Evolutionary conservation across 331 rosid genomes (phyloP), one percentile per base, ranked within the genome.

Genomic region (Pyracantha coccinea): DNA sequence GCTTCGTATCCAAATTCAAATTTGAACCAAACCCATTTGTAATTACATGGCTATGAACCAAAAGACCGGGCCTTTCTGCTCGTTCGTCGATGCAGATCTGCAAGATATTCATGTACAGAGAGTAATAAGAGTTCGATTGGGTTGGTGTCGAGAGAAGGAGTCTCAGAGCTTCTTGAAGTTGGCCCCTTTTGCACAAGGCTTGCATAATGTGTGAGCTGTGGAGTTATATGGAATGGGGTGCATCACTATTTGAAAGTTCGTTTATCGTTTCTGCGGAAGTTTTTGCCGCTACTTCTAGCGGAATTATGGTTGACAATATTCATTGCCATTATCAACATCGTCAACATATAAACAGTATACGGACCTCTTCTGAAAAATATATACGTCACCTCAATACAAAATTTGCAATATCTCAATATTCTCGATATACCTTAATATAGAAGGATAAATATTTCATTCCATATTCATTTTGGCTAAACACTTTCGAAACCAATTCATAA

Each of bases 21-120:
- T 78, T 75, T 33, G 83, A 75, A 47, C 8, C 72, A 25, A 75
- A 78, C 73, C 86, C 86, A 78, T 4, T 57, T 65, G 72, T 35
- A n/a, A 66, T 55, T 5, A 75, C 54, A 29, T 66, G 80, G 78
- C 3, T 75, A 35, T 78, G 83, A 75, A 71, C 74, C 72, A 79
- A 76, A 78, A 76, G 80, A 71, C 86, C 80, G 9, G 59, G 60
- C 23, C 24, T 63, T 55, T 78, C 68, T 32, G 77, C 72, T 50
- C 73, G 65, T 35, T 35, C 15, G 2, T 78, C 75, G 71, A 82
- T 75, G 32, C 72, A 82, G 50, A 61, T 52, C 33, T 78, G 80
- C 79, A 82, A 44, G 45, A 82, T 31, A 19, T 78, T 65, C 80
- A 71, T 57, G 19, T 44, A 75, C 28, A 57, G n/a, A 29, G 80